Conservation (phyloP, 31 red algal species). For the Odonthalia washingtoniensis region DNA sequence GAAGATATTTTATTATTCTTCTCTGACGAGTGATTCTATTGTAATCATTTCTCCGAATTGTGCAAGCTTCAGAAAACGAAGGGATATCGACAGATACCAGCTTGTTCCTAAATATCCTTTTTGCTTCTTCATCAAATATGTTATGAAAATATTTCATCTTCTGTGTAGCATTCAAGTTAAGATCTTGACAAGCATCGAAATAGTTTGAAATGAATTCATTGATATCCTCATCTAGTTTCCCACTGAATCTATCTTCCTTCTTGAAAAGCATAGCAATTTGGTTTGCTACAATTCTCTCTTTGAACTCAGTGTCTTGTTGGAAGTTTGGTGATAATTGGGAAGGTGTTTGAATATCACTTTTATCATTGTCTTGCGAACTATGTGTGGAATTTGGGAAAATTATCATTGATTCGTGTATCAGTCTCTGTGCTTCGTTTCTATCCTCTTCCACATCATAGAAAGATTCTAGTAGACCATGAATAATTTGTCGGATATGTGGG, state of each 20-base stretch:
- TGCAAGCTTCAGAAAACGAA: background rate
- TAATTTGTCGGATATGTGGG: background rate
- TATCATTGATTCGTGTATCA: too few species aligned
- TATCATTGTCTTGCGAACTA: too few species aligned
- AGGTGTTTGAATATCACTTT: too few species aligned
- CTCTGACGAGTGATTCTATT: background rate
- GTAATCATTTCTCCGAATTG: background rate
- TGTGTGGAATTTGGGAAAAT: too few species aligned
- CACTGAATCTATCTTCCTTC: background rate
- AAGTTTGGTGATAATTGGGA: background rate
- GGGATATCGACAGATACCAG: background rate
- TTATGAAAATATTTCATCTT: too few species aligned
- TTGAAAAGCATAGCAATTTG: background rate
- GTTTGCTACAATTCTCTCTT: background rate
- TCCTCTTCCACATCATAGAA: background rate
- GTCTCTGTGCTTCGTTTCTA: too few species aligned
- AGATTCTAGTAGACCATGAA: background rate
- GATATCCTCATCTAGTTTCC: background rate
- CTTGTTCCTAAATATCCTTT: too few species aligned
- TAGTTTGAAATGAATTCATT: background rate
- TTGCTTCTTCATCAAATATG: too few species aligned
- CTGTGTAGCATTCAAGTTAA: background rate
- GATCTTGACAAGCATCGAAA: background rate
- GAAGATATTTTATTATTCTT: background rate
- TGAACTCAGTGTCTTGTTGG: background rate